phyloP scores from a whole-genome alignment of 768 basidiomycete genomes.

The Aureoboletus auriporus region DNA sequence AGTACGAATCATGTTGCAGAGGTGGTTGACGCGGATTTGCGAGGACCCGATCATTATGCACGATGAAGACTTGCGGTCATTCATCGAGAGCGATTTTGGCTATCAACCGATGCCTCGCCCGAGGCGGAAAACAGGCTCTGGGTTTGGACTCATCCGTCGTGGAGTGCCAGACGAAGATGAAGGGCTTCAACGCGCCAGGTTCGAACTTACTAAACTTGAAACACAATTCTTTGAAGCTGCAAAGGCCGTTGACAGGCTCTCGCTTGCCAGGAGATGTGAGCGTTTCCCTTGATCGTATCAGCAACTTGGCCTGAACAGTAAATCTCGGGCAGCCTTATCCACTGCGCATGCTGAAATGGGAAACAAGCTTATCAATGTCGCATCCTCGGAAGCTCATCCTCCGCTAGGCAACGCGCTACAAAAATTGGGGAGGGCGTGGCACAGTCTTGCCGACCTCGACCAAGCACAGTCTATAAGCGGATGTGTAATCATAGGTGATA shows the following conservation, averaged over 20 bases:
- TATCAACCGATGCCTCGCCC: conserved; percentile 82
- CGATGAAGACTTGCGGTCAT: conserved; percentile 92
- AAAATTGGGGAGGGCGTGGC: conserved; percentile 84
- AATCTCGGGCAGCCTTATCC: conserved; percentile 57
- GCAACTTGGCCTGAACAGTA: neutral
- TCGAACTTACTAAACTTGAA: conserved; percentile 90
- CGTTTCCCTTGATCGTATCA: conserved; percentile 2
- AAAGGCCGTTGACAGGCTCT: conserved; percentile 84
- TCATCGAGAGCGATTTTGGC: conserved; percentile 97
- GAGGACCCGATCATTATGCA: conserved; percentile 84
- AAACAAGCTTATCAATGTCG: conserved; percentile 86
- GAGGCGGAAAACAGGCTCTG: conserved; percentile 65
- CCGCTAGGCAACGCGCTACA: conserved; percentile 80
- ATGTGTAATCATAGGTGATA: conserved; percentile 94
- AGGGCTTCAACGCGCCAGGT: conserved; percentile 83
- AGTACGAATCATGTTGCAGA: conserved; percentile 90
- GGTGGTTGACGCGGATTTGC: conserved; percentile 91
- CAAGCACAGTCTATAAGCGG: conserved; percentile 91
- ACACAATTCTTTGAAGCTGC: conserved; percentile 90
- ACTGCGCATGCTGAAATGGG: conserved; percentile 83
- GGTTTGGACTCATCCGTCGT: conserved; percentile 73
- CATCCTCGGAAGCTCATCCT: conserved; percentile 83
- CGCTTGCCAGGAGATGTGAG: conserved; percentile 73
- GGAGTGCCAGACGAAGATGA: conserved; percentile 93
- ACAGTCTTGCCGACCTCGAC: conserved; percentile 83